These are phyloP conservation scores for Bretschneidera sinensis DNA, from an alignment of 345 rosid genomes.

Conservation along the genomic window DNA sequence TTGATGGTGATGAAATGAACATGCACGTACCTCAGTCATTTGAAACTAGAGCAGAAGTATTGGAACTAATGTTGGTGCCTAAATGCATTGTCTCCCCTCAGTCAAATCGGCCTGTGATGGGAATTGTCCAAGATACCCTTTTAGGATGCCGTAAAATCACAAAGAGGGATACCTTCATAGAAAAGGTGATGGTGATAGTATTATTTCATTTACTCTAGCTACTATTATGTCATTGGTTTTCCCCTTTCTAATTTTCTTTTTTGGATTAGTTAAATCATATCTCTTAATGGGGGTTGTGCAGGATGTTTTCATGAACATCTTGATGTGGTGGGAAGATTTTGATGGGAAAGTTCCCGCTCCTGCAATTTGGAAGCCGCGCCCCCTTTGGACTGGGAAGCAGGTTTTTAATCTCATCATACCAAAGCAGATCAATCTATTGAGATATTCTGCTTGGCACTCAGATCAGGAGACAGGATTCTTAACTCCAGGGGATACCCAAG, in stretches of 20 bases:
- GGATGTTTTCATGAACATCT: constrained; percentile 96
- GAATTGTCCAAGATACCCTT: constrained; percentile 96
- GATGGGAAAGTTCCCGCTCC: constrained; percentile 99
- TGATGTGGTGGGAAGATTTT: constrained; percentile 99
- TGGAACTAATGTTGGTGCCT: constrained; percentile 99
- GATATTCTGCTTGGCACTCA: constrained; percentile 87
- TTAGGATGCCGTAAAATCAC: constrained; percentile 96
- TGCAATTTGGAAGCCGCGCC: constrained; percentile 86
- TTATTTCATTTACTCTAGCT: not conserved
- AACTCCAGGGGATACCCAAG: constrained; percentile 91
- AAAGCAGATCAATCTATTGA: constrained; percentile 87
- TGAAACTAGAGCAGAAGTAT: constrained; percentile 95
- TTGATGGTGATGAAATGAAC: constrained; percentile 99
- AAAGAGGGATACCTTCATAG: constrained; percentile 96
- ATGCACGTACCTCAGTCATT: constrained; percentile 98
- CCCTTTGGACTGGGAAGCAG: constrained; percentile 98
- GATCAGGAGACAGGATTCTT: constrained; percentile 74
- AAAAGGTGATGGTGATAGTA: constrained; percentile 57
- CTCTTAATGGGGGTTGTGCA: constrained; percentile 22
- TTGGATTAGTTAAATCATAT: not conserved
- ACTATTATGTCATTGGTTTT: no score
- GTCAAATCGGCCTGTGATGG: constrained; percentile 97
- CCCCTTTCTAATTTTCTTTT: not conserved
- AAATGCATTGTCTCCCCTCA: constrained; percentile 98
- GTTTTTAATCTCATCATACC: constrained; percentile 97